Evolutionary conservation across 371 early-diverging fungal species (phyloP), one percentile per base, ranked within the genome.

Genomic region (Apophysomyces trapeziformis): DNA sequence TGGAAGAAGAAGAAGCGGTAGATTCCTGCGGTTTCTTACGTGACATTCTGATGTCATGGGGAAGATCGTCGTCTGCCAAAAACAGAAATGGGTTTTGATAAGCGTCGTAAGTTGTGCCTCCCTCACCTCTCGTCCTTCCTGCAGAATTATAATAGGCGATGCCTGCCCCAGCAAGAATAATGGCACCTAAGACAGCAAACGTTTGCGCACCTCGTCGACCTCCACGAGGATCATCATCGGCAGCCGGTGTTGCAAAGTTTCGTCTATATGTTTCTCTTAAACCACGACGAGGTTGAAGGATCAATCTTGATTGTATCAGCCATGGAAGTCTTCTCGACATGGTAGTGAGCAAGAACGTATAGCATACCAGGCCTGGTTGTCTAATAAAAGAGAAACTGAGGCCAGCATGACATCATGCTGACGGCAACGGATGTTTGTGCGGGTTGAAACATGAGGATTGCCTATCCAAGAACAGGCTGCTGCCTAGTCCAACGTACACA

Each of bases 131-230:
- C 14, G 61, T 64, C 41, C 68, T 58, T 47, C 46, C 37, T 59
- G 62, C 44, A 38, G 38, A 35, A 18, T 66, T 61, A 50, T 70
- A 68, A 21, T 76, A 76, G 26, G 58, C 66, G n/a, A 57, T 41
- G 54, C 69, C 68, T 45, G 69, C 68, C 50, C 58, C 71, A 50
- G 57, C 65, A 36, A 68, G 54, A 11, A 68, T 5, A 1, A 64
- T n/a, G n/a, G 68, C 43, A 35, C 57, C 57, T 58, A 39, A 64
- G 7, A 66, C 12, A 4, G 60, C 6, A 21, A 64, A 43, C 7
- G 46, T 32, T 32, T 18, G 61, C 11, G 44, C 14, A 11, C 54
- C 54, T 50, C 21, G n/a, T 50, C 54, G 9, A 7, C 54, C 54
- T 0, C 54, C 54, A 7, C 54, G 54, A 21, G 54, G 54, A 21